A percentile compares a stretch with the other conserved stretches of the same genome.
phyloP scores from a whole-genome alignment of 441 rosid genomes.

The Jatropha podagrica region DNA sequence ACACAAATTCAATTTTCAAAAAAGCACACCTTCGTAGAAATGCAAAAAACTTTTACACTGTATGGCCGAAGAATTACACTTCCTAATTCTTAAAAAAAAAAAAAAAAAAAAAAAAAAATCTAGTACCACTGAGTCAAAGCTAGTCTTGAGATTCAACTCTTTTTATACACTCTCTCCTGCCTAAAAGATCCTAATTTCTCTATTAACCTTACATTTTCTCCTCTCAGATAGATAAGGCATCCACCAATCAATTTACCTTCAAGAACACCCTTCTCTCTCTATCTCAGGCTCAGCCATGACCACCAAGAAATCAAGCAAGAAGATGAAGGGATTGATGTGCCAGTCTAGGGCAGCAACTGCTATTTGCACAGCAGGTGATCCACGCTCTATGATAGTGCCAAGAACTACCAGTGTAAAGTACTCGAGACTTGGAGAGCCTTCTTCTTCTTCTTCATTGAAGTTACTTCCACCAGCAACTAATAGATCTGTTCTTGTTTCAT shows the following conservation, averaged over 20 bases:
- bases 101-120: too few relatives aligned
- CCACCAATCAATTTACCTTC: neutral
- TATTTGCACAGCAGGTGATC: slow-evolving; percentile 43
- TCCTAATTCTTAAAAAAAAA: too few relatives aligned
- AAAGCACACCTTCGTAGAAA: too few relatives aligned
- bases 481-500: slow-evolving; percentile 15
- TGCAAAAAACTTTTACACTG: too few relatives aligned
- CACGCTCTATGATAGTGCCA: slow-evolving; percentile 40
- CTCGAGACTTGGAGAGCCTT: slow-evolving; percentile 37
- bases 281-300: slow-evolving; percentile 3
- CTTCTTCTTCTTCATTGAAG: neutral
- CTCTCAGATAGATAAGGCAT: neutral
- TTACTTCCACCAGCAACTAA: slow-evolving; percentile 21
- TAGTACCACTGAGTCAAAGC: too few relatives aligned
- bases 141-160: neutral
- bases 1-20: too few relatives aligned
- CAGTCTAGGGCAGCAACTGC: slow-evolving; percentile 47
- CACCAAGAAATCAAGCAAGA: slow-evolving; percentile 10
- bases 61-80: too few relatives aligned
- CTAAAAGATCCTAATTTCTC: neutral
- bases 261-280: neutral
- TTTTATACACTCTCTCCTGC: neutral
- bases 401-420: slow-evolving; percentile 28
- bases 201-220: neutral
- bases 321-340: slow-evolving; percentile 52